phyloP scores from a whole-genome alignment of 139 green algal genomes.

The Picochlorum sp. region DNA sequence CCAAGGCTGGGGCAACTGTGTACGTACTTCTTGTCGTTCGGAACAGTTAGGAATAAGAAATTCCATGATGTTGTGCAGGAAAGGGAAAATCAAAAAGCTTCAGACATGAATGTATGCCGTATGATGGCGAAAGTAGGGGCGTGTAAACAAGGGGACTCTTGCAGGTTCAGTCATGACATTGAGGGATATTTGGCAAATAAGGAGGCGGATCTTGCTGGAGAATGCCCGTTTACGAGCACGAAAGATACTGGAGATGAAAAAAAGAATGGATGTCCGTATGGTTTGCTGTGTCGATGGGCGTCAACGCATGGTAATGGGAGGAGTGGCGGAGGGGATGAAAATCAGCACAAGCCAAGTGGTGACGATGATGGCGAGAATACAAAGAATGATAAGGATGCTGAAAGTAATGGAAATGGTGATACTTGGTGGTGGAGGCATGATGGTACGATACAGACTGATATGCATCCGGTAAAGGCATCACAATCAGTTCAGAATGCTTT shows the following conservation, averaged over 20 bases:
- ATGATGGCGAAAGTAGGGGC: not conserved
- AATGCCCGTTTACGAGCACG: constrained; percentile 67
- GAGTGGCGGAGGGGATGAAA: constrained; percentile 1
- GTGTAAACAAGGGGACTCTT: constrained; percentile 46
- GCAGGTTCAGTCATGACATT: constrained; percentile 66
- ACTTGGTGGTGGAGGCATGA: not conserved
- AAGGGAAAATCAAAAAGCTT: too few relatives aligned
- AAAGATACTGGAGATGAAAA: too few relatives aligned
- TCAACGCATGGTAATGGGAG: constrained; percentile 19
- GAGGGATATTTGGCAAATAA: constrained; percentile 43
- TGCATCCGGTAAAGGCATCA: not conserved
- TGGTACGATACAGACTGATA: not conserved
- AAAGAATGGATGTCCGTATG: constrained; percentile 25
- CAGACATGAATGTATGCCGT: not conserved
- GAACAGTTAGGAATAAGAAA: too few relatives aligned
- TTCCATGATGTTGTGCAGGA: too few relatives aligned
- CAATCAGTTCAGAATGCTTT: not conserved
- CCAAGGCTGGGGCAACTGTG: too few relatives aligned
- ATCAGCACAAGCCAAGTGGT: too few relatives aligned
- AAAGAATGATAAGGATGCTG: not conserved
- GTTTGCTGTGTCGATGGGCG: constrained; percentile 54
- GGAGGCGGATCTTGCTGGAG: constrained; percentile 53
- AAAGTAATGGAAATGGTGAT: not conserved
- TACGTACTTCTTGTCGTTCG: too few relatives aligned
- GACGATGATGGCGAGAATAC: not conserved